Base-by-base conservation (phyloP, 768 basidiomycete species). In the Boletellus ananas region DNA sequence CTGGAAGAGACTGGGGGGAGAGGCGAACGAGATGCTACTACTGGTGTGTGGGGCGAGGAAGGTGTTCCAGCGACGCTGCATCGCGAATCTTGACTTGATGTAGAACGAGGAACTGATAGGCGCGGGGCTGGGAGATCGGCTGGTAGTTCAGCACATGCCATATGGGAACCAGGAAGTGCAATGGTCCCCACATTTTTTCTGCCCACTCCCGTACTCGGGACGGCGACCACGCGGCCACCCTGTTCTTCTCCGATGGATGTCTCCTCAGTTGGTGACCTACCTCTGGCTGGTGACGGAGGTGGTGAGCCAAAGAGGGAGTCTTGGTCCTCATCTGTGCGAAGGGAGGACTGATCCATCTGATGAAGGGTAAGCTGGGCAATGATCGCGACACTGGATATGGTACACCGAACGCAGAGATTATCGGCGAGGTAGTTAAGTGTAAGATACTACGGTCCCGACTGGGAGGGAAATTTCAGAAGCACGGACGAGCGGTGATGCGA, bases 131-230 rank as follows among this genome's bases (percentile, higher is more conserved):
- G 70, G 81, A 84, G 82, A 76, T 81, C 73, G 76, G 84, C 78
- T 73, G 87, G 79, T 73, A 84, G 78, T 90, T 90, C 85, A 90
- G 86, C 86, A 87, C 75, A 76, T 70, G 74, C 70, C 67, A 68
- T 77, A 75, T 86, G 88, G 87, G 87, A 87, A 81, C 88, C 89
- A 90, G 87, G 87, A 88, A 90, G 89, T 90, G 89, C 89, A 90
- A 90, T 90, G 87, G 88, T 85, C 88, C 87, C 88, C 88, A 91
- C 89, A 80, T 91, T 90, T 68, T 58, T 60, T 52, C 49, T 52
- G 52, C 48, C 31, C 48, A 34, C 38, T 41, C 52, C 59, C 49
- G 46, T 31, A 34, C 51, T 34, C 12, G 60, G 73, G 69, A 69
- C 61, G 60, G 61, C 60, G n/a, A 43, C 34, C 18, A 20, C 35